Base-by-base conservation (phyloP, 228 moss, liverwort and hornwort genomes). In the Sphagnum magellanicum region DNA sequence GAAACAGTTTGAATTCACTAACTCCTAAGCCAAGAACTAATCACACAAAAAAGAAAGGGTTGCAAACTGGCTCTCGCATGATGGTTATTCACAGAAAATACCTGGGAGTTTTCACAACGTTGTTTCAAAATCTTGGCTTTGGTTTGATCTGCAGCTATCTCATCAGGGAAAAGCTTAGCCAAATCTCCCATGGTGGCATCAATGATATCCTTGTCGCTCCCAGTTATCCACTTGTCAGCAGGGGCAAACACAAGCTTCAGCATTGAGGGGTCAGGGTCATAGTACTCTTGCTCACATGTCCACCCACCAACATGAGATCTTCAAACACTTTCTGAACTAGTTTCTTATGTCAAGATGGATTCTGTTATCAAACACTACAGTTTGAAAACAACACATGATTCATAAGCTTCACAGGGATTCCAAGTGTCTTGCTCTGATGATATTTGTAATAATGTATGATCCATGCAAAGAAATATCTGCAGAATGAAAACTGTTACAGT, bases 81-180 rank as follows among this genome's bases (percentile, higher is more conserved):
- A 12, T 17, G 16, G 16, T 55, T 12, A 53, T 5, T 10, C 13
- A 16, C 13, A 16, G 16, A 71, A 9, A 15, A 69, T 68, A 88
- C 95, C 90, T 93, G 16, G 98, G 92, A 57, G 98, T 98, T 83
- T 93, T 98, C 17, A 95, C 93, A 16, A 98, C 98, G 61, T 98
- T 93, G 93, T 75, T 98, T 98, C 13, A 93, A 77, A 50, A 98
- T 89, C 75, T 93, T 93, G 14, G 98, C 98, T 87, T 86, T 92
- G 85, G 90, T 98, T 74, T 85, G 91, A 51, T 98, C 93, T 15
- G 89, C 87, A 59, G 90, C 93, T 69, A 98, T 93, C 76, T 98
- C 98, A 69, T 87, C 78, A 47, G 93, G 98, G 49, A 98, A 93
- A 60, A 93, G 67, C 60, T 81, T 83, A n/a, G 87, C 77, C 14